Percentiles rank a stretch among this genome's conserved stretches.
phyloP scores from a whole-genome alignment of 2,329 filamentous ascomycete species.

The Talaromyces amestolkiae region DNA sequence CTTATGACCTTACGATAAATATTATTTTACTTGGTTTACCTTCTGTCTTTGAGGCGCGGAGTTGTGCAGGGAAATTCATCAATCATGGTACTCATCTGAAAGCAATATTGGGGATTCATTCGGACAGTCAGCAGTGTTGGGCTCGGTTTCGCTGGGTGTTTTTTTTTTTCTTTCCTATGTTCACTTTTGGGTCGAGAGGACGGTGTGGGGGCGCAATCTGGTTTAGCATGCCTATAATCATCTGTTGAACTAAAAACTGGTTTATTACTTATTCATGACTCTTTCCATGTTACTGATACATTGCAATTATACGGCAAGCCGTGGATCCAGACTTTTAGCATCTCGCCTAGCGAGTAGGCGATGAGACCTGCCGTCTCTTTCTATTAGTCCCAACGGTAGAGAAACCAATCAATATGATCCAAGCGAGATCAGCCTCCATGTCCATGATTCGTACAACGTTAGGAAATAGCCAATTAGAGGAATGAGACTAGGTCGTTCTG shows the following conservation, averaged over 20 bases:
- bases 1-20: constrained; percentile 1
- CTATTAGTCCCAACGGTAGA: not conserved
- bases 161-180: not conserved
- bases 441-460: not conserved
- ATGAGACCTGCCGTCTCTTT: not conserved
- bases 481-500: not conserved
- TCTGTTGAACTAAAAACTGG: constrained; percentile 4
- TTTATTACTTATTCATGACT: not conserved
- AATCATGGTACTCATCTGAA: not conserved
- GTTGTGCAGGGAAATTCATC: constrained; percentile 1
- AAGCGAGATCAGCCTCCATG: not conserved
- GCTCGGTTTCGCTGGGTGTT: not conserved
- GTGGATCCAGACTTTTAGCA: not conserved
- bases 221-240: not conserved
- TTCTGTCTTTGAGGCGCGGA: not conserved
- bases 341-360: not conserved
- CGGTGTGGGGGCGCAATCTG: constrained; percentile 10
- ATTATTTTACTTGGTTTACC: not conserved
- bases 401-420: not conserved
- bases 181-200: constrained; percentile 1
- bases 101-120: not conserved
- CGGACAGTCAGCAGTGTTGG: not conserved
- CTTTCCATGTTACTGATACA: not conserved
- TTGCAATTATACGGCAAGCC: not conserved
- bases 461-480: not conserved